Percentiles rank a stretch among this genome's conserved stretches.
Evolutionary conservation across 1,284 basidiomycete genomes (phyloP).

Genomic region (Ganoderma leucocontextum): DNA sequence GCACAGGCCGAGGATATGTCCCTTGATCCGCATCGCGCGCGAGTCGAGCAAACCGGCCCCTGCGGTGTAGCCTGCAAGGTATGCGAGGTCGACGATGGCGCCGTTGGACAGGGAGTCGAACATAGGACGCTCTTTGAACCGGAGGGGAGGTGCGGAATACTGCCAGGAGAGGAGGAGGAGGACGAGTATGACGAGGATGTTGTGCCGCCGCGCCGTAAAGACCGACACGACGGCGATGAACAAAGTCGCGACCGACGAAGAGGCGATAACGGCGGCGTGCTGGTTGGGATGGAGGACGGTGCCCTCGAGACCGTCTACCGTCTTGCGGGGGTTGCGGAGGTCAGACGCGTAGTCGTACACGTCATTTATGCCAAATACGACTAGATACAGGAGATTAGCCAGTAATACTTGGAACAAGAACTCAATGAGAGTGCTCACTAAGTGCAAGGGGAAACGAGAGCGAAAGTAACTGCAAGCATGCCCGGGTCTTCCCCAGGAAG

Average conservation of each 20-base stretch:
- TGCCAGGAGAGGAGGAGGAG: conserved; percentile 24
- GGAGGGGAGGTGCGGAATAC: conserved; percentile 26
- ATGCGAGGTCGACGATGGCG: conserved; percentile 21
- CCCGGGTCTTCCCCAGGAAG: neutral
- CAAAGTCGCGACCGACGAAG: conserved; percentile 16
- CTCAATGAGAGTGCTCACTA: neutral
- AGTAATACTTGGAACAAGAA: neutral
- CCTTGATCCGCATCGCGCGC: conserved; percentile 10
- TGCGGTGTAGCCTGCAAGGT: conserved; percentile 24
- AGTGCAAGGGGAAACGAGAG: conserved; percentile 26
- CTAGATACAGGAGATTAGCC: neutral
- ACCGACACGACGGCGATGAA: conserved; percentile 7
- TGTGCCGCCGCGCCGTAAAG: neutral
- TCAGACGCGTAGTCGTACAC: conserved; percentile 30
- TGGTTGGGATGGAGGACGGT: conserved; percentile 21
- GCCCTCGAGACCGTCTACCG: conserved; percentile 28
- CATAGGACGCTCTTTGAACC: conserved; percentile 23
- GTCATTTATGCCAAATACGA: conserved; percentile 32
- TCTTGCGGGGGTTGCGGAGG: conserved; percentile 27
- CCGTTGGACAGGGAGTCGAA: conserved; percentile 30
- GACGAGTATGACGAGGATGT: conserved; percentile 3
- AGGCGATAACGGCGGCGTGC: conserved; percentile 9
- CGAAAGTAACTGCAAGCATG: conserved; percentile 14
- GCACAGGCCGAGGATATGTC: conserved; percentile 25
- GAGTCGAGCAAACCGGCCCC: conserved; percentile 16